Conservation (phyloP, 805 yeast species). For the Metschnikowia proteae region DNA sequence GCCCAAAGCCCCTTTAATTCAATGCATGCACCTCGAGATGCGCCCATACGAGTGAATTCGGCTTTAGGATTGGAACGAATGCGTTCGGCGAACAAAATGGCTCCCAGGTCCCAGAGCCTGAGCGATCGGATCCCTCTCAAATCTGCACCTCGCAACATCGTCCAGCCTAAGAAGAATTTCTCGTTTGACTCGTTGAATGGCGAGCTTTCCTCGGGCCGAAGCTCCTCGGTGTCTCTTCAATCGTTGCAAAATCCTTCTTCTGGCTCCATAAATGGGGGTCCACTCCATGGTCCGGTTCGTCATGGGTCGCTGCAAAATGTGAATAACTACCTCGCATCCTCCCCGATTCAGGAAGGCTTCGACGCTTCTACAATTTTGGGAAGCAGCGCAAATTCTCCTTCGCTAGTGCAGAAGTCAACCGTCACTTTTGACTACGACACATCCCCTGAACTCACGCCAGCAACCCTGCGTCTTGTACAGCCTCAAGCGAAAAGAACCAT, state of each 20-base stretch:
- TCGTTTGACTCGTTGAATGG: conserved; percentile 16
- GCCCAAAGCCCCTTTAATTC: conserved; percentile 1
- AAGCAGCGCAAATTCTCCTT: neutral
- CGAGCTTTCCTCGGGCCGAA: conserved; percentile 12
- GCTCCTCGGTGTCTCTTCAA: conserved; percentile 9
- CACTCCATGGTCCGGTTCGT: neutral
- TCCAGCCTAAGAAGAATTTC: conserved; percentile 16
- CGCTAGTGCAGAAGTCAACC: neutral
- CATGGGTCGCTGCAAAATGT: neutral
- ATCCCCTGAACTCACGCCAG: conserved; percentile 4
- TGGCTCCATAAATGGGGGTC: neutral
- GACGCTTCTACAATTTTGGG: conserved; percentile 5
- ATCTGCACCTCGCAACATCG: conserved; percentile 11
- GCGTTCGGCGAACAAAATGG: conserved; percentile 9
- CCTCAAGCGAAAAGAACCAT: conserved; percentile 1
- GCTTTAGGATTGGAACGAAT: conserved; percentile 17
- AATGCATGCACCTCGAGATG: conserved; percentile 6
- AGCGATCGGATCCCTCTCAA: conserved; percentile 9
- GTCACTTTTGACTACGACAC: neutral
- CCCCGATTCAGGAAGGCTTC: conserved; percentile 6
- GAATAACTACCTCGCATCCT: conserved; percentile 1
- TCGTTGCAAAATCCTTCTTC: conserved; percentile 3
- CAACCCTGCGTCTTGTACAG: conserved; percentile 7
- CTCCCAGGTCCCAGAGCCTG: conserved; percentile 9
- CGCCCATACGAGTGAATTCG: conserved; percentile 16